These are phyloP conservation scores for Tuber aestivum DNA, from an alignment of 495 filamentous ascomycete species.

Conservation along the genomic window DNA sequence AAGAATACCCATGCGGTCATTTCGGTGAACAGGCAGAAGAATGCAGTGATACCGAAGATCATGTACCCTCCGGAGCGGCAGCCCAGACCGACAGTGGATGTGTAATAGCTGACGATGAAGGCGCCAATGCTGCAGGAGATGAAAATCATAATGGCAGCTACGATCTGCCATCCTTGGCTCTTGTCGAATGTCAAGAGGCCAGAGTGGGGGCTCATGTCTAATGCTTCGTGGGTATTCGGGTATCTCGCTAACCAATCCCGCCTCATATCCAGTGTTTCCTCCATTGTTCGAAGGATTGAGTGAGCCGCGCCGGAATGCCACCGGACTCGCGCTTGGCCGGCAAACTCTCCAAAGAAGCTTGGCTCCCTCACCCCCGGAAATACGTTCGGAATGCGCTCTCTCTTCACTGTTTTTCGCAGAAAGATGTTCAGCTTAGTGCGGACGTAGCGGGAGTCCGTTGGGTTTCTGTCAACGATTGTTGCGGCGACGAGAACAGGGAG, in stretches of 20 bases:
- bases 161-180: constrained; percentile 48
- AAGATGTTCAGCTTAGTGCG: constrained; percentile 44
- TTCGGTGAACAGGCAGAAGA: constrained; percentile 40
- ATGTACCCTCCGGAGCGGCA: constrained; percentile 51
- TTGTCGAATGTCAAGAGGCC: constrained; percentile 42
- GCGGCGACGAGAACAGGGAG: constrained; percentile 49
- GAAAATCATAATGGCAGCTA: constrained; percentile 43
- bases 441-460: constrained; percentile 44
- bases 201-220: neutral
- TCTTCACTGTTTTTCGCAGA: too few species aligned
- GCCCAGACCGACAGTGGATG: constrained; percentile 50
- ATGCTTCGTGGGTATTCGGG: too few species aligned
- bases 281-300: constrained; percentile 46
- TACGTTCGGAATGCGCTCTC: too few species aligned
- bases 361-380: too few species aligned
- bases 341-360: constrained; percentile 46
- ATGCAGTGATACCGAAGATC: constrained; percentile 44
- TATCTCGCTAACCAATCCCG: constrained; percentile 15
- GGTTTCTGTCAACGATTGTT: constrained; percentile 51
- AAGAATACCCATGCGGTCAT: constrained; percentile 8
- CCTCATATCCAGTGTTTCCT: constrained; percentile 25
- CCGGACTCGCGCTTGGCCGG: constrained; percentile 48
- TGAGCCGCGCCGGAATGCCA: constrained; percentile 49
- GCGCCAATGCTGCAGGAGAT: constrained; percentile 43
- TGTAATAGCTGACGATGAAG: constrained; percentile 47